Conservation (phyloP, 129 eudicot species). For the sunflower (Helianthus annuus) region HanXRQr2.0-SUNRISE NC_035448.2:5232065-5232564, state of each 20-base stretch:
- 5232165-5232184: conserved; percentile 51
- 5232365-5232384: conserved; percentile 51
- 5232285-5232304: conserved; percentile 51
- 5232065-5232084: conserved; percentile 33
- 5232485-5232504: too few relatives aligned
- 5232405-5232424: conserved; percentile 29
- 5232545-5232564: too few relatives aligned
- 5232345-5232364: conserved; percentile 37
- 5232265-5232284: conserved; percentile 9
- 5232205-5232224: conserved; percentile 42
- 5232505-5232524: too few relatives aligned
- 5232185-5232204: conserved; percentile 44
- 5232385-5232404: conserved; percentile 26
- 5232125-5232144: conserved; percentile 39
- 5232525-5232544: too few relatives aligned
- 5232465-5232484: conserved; percentile 38
- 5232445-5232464: conserved; percentile 37
- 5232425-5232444: conserved; percentile 24
- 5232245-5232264: neutral
- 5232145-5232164: conserved; percentile 66
- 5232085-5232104: neutral
- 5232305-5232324: conserved; percentile 56
- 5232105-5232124: neutral
- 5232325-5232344: conserved; percentile 54
- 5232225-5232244: conserved; percentile 38